Evolutionary conservation across 495 filamentous ascomycete species (phyloP), one percentile per base, ranked within the genome.

Genomic region (Aspergillus biplanus): DNA sequence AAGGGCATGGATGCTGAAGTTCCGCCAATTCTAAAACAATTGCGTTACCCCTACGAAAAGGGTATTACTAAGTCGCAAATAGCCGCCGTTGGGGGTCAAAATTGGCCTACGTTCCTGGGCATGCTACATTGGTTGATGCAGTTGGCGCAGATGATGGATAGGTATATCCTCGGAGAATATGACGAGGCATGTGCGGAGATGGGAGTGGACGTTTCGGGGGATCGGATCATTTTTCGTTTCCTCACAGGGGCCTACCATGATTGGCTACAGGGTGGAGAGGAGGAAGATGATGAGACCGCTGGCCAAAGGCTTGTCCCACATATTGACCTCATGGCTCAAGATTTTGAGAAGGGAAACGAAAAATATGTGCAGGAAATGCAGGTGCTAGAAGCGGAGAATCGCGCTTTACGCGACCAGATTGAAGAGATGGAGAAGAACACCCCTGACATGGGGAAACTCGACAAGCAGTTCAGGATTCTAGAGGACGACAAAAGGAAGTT

Each of bases 81-180:
- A 54, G 84, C 91, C 1, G 94, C 96, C 1, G 96, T 98, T 5
- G 95, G 95, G 57, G 93, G 92, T 9, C 91, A 94, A 71, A 97
- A 97, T 68, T 99, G 95, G 95, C 88, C 89, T 33, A 91, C 90
- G 0, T 97, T 98, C 71, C 79, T 99, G 31, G 96, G 92, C 0
- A 82, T 98, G 76, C 82, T 99, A 52, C 94, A 99, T 75, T 99
- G 95, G 95, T 89, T 99, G 86, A 96, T 99, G 93, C 93, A 97
- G 74, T 78, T 98, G 52, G 91, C 92, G 12, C 85, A 90, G 57
- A 96, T 96, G 87, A 87, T 97, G 76, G 92, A 98, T 58, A 77
- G 87, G 9, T 97, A 90, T 70, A 75, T 83, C 4, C 64, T 75
- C 27, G 87, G 92, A 37, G 85, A 88, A 49, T 98, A 96, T 72